Evolutionary conservation across 192 early-diverging fungal genomes (phyloP).

Genomic region (Helicostylum pulchrum): DNA sequence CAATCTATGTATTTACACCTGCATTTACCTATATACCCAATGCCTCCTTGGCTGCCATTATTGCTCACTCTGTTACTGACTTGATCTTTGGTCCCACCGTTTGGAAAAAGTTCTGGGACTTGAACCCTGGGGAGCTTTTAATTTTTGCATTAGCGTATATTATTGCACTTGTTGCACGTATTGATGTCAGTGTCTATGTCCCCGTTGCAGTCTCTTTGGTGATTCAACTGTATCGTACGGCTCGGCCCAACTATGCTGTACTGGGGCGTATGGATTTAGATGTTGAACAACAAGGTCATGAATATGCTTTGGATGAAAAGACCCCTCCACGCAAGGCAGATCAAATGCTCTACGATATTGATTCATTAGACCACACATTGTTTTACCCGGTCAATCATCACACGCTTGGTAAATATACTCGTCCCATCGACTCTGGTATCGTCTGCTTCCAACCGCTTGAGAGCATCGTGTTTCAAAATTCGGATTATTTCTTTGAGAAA

Average conservation of each 20-base stretch:
- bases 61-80: slow-evolving; percentile 82
- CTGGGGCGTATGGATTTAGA: slow-evolving; percentile 39
- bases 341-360: background rate
- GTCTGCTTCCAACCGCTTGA: slow-evolving; percentile 69
- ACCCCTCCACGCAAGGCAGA: slow-evolving; percentile 1
- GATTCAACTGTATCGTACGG: slow-evolving; percentile 76
- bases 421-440: slow-evolving; percentile 50
- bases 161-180: slow-evolving; percentile 58
- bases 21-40: slow-evolving; percentile 85
- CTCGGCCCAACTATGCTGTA: slow-evolving; percentile 60
- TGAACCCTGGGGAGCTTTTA: slow-evolving; percentile 57
- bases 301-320: slow-evolving; percentile 1
- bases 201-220: slow-evolving; percentile 68
- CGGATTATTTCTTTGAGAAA: slow-evolving; percentile 52
- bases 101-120: slow-evolving; percentile 62
- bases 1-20: slow-evolving; percentile 77
- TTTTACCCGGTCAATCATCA: slow-evolving; percentile 30
- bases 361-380: slow-evolving; percentile 2
- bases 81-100: slow-evolving; percentile 62
- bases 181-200: slow-evolving; percentile 75
- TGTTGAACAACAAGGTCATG: background rate
- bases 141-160: slow-evolving; percentile 50
- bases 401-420: slow-evolving; percentile 1
- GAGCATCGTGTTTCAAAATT: slow-evolving; percentile 69
- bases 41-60: slow-evolving; percentile 77